Conservation (phyloP, 352 stramenopile genomes). For the Pythium rishiriense region DNA sequence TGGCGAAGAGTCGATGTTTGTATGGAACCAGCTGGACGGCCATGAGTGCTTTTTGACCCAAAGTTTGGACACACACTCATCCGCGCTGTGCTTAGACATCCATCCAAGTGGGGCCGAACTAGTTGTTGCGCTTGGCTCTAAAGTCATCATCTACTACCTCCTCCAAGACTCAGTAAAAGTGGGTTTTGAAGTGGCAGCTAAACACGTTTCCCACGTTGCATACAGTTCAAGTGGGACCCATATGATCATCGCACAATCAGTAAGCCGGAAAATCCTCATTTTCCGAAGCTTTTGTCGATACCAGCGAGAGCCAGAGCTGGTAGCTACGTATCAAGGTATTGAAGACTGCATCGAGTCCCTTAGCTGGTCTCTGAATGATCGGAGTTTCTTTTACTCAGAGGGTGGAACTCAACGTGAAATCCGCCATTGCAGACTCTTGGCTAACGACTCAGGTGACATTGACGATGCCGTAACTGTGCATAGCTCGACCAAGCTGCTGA, state of each 20-base stretch:
- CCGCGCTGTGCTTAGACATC: slow-evolving; percentile 51
- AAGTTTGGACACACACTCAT: slow-evolving; percentile 37
- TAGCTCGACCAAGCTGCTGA: slow-evolving; percentile 12
- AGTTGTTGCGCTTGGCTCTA: slow-evolving; percentile 47
- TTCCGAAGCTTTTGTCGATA: slow-evolving; percentile 45
- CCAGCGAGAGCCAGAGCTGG: slow-evolving; percentile 51
- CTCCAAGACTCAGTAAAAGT: slow-evolving; percentile 63
- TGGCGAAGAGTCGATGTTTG: slow-evolving; percentile 46
- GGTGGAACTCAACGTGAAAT: slow-evolving; percentile 26
- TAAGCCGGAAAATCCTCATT: slow-evolving; percentile 46
- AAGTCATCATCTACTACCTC: slow-evolving; percentile 62
- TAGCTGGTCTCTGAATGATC: slow-evolving; percentile 50
- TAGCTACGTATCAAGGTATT: slow-evolving; percentile 50
- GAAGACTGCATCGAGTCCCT: slow-evolving; percentile 38
- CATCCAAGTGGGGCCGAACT: slow-evolving; percentile 61
- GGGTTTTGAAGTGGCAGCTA: slow-evolving; percentile 61
- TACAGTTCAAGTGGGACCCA: slow-evolving; percentile 65
- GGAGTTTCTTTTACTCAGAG: slow-evolving; percentile 48
- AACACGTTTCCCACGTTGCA: slow-evolving; percentile 57
- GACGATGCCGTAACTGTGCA: slow-evolving; percentile 29
- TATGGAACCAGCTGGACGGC: slow-evolving; percentile 62
- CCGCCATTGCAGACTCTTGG: slow-evolving; percentile 40
- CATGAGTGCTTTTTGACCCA: slow-evolving; percentile 65
- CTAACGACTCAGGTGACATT: slow-evolving; percentile 37
- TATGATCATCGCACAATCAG: slow-evolving; percentile 43